A percentile compares a stretch with the other conserved stretches of the same genome.
These are phyloP conservation scores for Aspergillus sp. DNA, from an alignment of 2,329 filamentous ascomycete species.

Conservation along the genomic window DNA sequence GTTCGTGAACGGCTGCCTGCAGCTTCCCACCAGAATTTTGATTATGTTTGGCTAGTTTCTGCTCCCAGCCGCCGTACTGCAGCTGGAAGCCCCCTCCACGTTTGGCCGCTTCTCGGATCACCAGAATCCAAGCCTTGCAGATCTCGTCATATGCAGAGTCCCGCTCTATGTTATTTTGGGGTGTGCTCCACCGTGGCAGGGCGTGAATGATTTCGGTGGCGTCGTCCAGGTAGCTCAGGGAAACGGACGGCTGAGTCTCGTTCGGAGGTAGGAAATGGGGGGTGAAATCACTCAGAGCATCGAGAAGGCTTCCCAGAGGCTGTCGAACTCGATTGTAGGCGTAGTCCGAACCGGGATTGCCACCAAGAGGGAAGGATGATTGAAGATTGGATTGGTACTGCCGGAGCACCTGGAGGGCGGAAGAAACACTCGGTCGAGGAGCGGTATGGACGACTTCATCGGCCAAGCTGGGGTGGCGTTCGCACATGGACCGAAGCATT, in stretches of 20 bases:
- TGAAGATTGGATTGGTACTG: conserved; percentile 79
- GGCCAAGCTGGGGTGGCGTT: conserved; percentile 80
- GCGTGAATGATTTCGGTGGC: conserved; percentile 88
- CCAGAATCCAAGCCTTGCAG: conserved; percentile 85
- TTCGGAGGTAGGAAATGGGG: conserved; percentile 92
- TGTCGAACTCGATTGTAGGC: conserved; percentile 90
- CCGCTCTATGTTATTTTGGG: conserved; percentile 87
- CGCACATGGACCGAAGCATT: conserved; percentile 87
- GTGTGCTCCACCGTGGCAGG: conserved; percentile 86
- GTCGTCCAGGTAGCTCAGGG: conserved; percentile 82
- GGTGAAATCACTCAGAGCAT: conserved; percentile 90
- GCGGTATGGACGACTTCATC: conserved; percentile 81
- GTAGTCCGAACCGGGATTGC: conserved; percentile 83
- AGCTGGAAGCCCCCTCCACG: conserved; percentile 85
- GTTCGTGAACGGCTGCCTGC: conserved; percentile 73
- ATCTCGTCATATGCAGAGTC: conserved; percentile 96
- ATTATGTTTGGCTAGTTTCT: conserved; percentile 82
- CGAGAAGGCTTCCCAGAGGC: conserved; percentile 74
- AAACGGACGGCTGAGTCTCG: conserved; percentile 78
- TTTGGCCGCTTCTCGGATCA: conserved; percentile 88
- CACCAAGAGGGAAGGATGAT: conserved; percentile 79
- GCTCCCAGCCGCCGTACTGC: conserved; percentile 89
- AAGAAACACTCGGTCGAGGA: conserved; percentile 79
- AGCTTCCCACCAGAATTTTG: conserved; percentile 80
- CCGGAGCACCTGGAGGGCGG: conserved; percentile 74